phyloP scores from a whole-genome alignment of 768 basidiomycete genomes.

The Suillus subluteus region DNA sequence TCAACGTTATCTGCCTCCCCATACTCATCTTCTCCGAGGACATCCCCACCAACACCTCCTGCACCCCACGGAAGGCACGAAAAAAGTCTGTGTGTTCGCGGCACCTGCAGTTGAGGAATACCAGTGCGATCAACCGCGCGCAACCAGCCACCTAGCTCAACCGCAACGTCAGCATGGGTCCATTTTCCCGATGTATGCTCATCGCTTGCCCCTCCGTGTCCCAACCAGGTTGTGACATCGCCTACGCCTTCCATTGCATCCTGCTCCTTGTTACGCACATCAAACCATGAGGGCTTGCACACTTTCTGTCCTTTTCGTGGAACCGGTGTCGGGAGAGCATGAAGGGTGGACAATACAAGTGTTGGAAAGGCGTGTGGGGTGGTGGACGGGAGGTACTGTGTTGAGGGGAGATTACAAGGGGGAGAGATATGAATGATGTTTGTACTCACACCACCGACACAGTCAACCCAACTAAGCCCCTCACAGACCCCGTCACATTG shows the following conservation, averaged over 20 bases:
- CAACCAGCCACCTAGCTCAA: conserved; percentile 63
- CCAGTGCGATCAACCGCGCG: conserved; percentile 45
- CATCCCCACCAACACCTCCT: conserved; percentile 26
- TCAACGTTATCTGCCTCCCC: conserved; percentile 30
- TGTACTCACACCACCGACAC: conserved; percentile 56
- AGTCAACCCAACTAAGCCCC: conserved; percentile 78
- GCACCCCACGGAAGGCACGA: conserved; percentile 52
- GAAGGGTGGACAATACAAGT: conserved; percentile 79
- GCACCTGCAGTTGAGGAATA: conserved; percentile 11
- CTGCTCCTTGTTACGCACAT: conserved; percentile 55
- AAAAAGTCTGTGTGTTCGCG: conserved; percentile 50
- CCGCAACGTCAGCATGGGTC: conserved; percentile 52
- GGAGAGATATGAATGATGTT: background rate
- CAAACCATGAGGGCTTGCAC: conserved; percentile 88
- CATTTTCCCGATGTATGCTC: conserved; percentile 43
- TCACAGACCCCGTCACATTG: conserved; percentile 73
- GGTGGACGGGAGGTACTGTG: conserved; percentile 68
- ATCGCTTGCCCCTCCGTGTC: conserved; percentile 26
- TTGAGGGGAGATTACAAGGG: background rate
- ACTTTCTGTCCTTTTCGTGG: conserved; percentile 77
- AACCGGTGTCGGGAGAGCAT: conserved; percentile 87
- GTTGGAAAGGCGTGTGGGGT: conserved; percentile 85
- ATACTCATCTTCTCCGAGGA: conserved; percentile 34
- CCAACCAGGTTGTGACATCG: conserved; percentile 61
- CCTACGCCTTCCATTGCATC: conserved; percentile 63